phyloP scores from a whole-genome alignment of 2,329 filamentous ascomycete species.

The Canariomyces notabilis region DNA sequence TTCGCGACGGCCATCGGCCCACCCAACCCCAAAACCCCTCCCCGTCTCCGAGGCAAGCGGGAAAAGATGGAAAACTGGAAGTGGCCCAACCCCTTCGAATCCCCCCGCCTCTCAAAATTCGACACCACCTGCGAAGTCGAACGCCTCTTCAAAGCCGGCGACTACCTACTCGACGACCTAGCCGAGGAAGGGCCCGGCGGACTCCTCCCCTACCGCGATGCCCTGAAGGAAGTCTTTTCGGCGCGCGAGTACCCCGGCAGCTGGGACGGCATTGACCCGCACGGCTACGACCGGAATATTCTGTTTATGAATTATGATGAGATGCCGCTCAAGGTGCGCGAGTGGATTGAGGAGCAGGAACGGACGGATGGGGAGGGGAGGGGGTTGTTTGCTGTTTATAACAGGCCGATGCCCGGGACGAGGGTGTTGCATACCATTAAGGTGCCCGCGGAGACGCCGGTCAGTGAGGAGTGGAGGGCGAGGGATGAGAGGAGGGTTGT shows the following conservation, averaged over 20 bases:
- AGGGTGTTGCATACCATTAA: conserved; percentile 36
- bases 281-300: conserved; percentile 44
- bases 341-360: conserved; percentile 46
- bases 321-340: conserved; percentile 39
- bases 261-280: conserved; percentile 49
- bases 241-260: conserved; percentile 44
- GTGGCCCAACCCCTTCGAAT: conserved; percentile 39
- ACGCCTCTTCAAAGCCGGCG: conserved; percentile 34
- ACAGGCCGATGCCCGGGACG: conserved; percentile 35
- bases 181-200: conserved; percentile 34
- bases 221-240: conserved; percentile 38
- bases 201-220: conserved; percentile 36
- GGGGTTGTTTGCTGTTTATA: conserved; percentile 39
- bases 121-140: conserved; percentile 32
- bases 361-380: conserved; percentile 30
- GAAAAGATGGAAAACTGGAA: conserved; percentile 36
- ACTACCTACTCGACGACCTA: conserved; percentile 43
- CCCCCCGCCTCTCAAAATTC: conserved; percentile 28
- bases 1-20: conserved; percentile 22
- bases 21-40: conserved; percentile 18
- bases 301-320: conserved; percentile 43
- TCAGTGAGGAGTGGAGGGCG: conserved; percentile 26
- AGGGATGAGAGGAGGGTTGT: conserved; percentile 35
- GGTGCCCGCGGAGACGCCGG: conserved; percentile 25
- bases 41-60: conserved; percentile 29